phyloP scores from a whole-genome alignment of 306 rosid genomes.

The Boehmeria nivea region DNA sequence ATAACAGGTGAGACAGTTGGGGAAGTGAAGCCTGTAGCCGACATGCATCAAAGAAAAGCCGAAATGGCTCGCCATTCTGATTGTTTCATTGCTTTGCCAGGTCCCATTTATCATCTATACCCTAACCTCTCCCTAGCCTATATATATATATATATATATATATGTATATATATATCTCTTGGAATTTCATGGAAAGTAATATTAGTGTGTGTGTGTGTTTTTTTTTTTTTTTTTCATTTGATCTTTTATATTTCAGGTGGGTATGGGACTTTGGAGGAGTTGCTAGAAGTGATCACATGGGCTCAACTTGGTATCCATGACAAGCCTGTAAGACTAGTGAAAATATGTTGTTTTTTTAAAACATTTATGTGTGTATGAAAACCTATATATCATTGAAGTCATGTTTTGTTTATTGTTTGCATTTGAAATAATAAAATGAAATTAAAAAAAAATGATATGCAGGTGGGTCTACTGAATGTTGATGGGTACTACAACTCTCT shows the following conservation, averaged over 20 bases:
- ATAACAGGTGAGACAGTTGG: slow-evolving; percentile 91
- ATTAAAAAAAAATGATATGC: too few species aligned
- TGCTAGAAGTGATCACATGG: slow-evolving; percentile 98
- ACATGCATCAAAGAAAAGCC: slow-evolving; percentile 98
- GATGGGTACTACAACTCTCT: slow-evolving; percentile 55
- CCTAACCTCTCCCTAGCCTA: too few species aligned
- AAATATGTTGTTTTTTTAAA: too few species aligned
- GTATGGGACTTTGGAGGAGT: slow-evolving; percentile 94
- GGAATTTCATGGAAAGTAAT: too few species aligned
- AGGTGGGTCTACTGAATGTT: slow-evolving; percentile 58
- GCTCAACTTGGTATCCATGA: slow-evolving; percentile 98
- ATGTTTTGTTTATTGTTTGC: too few species aligned
- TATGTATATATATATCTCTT: neutral
- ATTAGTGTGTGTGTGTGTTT: too few species aligned
- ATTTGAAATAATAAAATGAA: too few species aligned
- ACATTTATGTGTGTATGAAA: slow-evolving; percentile 62
- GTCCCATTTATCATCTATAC: too few species aligned
- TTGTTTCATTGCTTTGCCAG: slow-evolving; percentile 98
- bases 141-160: neutral
- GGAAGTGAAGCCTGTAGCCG: slow-evolving; percentile 84
- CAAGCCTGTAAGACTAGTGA: slow-evolving; percentile 95
- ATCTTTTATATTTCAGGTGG: slow-evolving; percentile 72
- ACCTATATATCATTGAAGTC: too few species aligned
- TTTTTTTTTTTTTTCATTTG: too few species aligned
- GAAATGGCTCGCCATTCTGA: slow-evolving; percentile 99